Evolutionary conservation across 1,284 basidiomycete genomes (phyloP), one percentile per base, ranked within the genome.

Genomic region (Mycena sp.): DNA sequence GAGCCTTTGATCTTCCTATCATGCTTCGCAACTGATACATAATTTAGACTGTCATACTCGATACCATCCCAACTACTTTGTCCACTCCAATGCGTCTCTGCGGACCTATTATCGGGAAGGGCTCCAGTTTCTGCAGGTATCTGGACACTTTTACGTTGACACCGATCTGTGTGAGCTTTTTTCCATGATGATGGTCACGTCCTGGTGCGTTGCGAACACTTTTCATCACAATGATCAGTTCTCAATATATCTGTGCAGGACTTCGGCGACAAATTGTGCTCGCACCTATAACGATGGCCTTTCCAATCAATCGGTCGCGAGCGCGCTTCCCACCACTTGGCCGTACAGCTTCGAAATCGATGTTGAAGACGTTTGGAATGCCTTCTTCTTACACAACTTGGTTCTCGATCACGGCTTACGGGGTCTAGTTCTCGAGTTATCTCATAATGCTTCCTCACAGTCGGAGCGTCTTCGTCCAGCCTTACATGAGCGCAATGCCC

Each of bases 51-150:
- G 66, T 46, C 19, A 41, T 14, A 67, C 63, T 1, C 58, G 66
- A 3, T 67, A 62, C 32, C 58, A 67, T 59, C 63, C 52, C 16
- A 61, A 57, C 35, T 65, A 65, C 50, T 64, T 19, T 28, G 58
- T 65, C 9, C 58, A 62, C 37, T 30, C 48, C 29, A 37, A 50
- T 14, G 35, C 54, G 2, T 38, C 43, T 2, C 19, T 14, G 19
- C 44, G 63, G 9, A 61, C 41, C 3, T 56, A 37, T 19, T 67
- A 65, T 37, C 50, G 29, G 14, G 52, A 26, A 0, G 30, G 26
- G 10, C 59, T 41, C 11, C 21, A 35, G 3, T 45, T 54, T 52
- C 17, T 67, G 16, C 58, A 67, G n/a, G 41, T 58, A n/a, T 30
- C 58, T 10, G 41, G 37, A n/a, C 51, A 61, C 28, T 54, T 46